Percentiles rank a stretch among this genome's conserved stretches.
Evolutionary conservation across 768 basidiomycete species (phyloP).

Genomic region (Tulasnella sp.): DNA sequence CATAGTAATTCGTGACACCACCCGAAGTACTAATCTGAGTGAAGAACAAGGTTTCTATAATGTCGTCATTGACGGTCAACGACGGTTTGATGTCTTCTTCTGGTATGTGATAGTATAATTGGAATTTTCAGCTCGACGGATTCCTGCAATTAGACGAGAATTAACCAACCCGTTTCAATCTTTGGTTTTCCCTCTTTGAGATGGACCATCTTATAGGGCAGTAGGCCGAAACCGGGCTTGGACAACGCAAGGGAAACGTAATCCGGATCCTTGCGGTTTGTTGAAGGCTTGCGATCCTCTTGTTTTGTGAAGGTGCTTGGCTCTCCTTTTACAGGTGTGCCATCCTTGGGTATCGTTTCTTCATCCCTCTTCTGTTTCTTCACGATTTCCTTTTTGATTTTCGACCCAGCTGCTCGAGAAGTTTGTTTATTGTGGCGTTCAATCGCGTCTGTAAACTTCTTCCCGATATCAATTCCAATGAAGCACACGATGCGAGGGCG

Average conservation of each 20-base stretch:
- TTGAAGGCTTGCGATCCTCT: neutral
- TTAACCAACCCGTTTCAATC: neutral
- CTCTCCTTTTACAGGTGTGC: neutral
- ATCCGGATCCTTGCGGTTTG: neutral
- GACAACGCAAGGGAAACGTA: neutral
- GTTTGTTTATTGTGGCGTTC: neutral
- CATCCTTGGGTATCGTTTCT: conserved; percentile 1
- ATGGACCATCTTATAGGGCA: conserved; percentile 40
- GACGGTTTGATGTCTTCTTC: conserved; percentile 16
- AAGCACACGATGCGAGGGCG: conserved; percentile 62
- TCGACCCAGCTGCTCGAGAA: conserved; percentile 13
- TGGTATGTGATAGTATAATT: neutral
- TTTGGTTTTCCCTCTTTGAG: conserved; percentile 6
- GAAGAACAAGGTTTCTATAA: conserved; percentile 54
- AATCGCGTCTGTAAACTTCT: conserved; percentile 26
- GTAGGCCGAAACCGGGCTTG: conserved; percentile 31
- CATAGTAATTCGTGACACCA: conserved; percentile 58
- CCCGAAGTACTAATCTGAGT: conserved; percentile 69
- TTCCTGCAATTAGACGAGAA: neutral
- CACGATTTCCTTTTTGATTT: conserved; percentile 21
- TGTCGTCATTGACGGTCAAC: too few species aligned
- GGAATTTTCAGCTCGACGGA: neutral
- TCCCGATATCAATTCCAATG: conserved; percentile 61
- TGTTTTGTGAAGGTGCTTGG: neutral
- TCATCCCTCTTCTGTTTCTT: conserved; percentile 17